A percentile compares a stretch with the other conserved stretches of the same genome.
Conservation (phyloP, 352 stramenopile genomes). For the Pythium rishiriense region DNA sequence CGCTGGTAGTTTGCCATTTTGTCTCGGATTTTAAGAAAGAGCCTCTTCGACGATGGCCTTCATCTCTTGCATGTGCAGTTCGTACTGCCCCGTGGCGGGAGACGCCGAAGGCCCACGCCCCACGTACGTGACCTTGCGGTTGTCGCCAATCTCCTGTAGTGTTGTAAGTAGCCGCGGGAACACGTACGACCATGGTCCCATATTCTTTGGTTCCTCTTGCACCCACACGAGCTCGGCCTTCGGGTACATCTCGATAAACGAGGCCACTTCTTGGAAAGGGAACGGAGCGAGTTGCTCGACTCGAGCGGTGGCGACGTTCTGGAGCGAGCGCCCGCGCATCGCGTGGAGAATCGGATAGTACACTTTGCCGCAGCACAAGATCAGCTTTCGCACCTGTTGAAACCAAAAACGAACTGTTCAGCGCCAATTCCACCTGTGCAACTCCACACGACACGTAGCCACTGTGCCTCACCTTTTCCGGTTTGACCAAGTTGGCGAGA, state of each 20-base stretch:
- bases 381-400: slow-evolving; percentile 64
- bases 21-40: slow-evolving; percentile 36
- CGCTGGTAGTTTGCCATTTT: background rate
- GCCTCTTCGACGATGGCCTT: slow-evolving; percentile 90
- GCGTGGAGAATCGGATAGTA: slow-evolving; percentile 77
- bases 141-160: slow-evolving; percentile 81
- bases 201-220: slow-evolving; percentile 99
- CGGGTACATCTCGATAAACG: slow-evolving; percentile 88
- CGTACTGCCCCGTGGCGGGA: slow-evolving; percentile 95
- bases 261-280: slow-evolving; percentile 95
- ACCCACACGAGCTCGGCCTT: slow-evolving; percentile 97
- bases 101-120: slow-evolving; percentile 93
- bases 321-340: slow-evolving; percentile 54
- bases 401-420: background rate
- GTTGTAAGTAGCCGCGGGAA: slow-evolving; percentile 93
- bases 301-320: slow-evolving; percentile 67
- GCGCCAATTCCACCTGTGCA: background rate
- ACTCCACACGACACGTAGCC: slow-evolving; percentile 26
- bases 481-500: slow-evolving; percentile 56
- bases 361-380: slow-evolving; percentile 85
- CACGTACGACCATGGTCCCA: slow-evolving; percentile 95
- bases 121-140: slow-evolving; percentile 86
- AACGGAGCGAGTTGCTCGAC: slow-evolving; percentile 95
- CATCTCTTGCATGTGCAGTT: slow-evolving; percentile 94
- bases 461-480: slow-evolving; percentile 34